These are phyloP conservation scores for Paratinospora sagittata DNA, from an alignment of 164 flowering plant genomes.

Conservation along the genomic window DNA sequence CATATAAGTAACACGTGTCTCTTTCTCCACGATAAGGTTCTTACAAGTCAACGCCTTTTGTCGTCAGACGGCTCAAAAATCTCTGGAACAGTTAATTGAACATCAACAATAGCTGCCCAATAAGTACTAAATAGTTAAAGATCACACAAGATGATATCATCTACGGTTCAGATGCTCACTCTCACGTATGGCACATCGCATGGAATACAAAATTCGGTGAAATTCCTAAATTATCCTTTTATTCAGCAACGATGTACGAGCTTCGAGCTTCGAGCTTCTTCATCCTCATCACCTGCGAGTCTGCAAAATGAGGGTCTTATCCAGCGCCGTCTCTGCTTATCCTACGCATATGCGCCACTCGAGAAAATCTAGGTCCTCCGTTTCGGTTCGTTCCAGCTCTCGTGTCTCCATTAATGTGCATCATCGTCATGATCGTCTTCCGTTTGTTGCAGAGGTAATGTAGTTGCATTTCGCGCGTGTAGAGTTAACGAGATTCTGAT, in stretches of 20 bases:
- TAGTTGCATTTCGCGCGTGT: background rate
- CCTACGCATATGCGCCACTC: constrained; percentile 17
- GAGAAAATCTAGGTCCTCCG: constrained; percentile 10
- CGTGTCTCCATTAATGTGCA: constrained; percentile 18
- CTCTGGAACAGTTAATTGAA: background rate
- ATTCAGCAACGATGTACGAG: too few species aligned
- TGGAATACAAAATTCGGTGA: background rate
- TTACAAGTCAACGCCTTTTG: background rate
- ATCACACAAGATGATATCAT: background rate
- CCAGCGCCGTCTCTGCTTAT: constrained; percentile 33
- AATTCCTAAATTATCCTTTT: background rate
- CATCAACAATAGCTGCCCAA: background rate
- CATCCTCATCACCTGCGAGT: background rate
- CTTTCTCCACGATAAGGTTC: background rate
- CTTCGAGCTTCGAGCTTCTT: background rate
- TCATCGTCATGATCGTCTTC: constrained; percentile 6
- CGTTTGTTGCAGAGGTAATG: constrained; percentile 57
- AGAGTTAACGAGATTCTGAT: background rate
- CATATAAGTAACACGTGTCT: background rate
- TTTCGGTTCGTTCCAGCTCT: constrained; percentile 22
- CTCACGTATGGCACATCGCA: too few species aligned
- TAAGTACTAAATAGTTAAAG: background rate
- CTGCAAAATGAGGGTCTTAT: constrained; percentile 25
- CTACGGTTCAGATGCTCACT: background rate
- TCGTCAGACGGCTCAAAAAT: background rate